Base-by-base conservation (phyloP, 2,329 filamentous ascomycete species). In the Plectosphaerella plurivora region DNA sequence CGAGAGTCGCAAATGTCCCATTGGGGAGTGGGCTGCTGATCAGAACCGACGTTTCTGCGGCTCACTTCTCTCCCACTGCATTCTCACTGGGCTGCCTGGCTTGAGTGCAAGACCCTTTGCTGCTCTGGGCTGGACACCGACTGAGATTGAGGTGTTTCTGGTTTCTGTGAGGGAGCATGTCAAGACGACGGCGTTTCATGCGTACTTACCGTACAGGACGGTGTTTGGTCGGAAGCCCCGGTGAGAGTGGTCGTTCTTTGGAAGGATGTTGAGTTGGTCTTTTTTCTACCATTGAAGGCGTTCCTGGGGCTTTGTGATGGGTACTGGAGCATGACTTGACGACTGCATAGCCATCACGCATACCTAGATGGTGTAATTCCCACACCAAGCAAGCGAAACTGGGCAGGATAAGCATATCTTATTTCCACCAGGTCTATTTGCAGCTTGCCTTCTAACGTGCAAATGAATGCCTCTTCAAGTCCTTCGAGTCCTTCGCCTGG, bases 21-120 rank as follows among this genome's bases (percentile, higher is more conserved):
- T 79, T 2, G 78, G 78, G 15, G 63, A 70, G 3, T 81, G 78
- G 78, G 59, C 65, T 24, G 66, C 71, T 4, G 67, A 76, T 18
- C 68, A 72, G 46, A 67, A 73, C 36, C 39, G 56, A 41, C 53
- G 57, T 9, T 49, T 56, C 41, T 77, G 73, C 55, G 77, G 77
- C 2, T 64, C 74, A 33, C 68, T 78, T 22, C 59, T 78, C 53
- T 65, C 73, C 35, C 73, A 75, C 24, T 69, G 70, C 4, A 62
- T 72, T 50, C 64, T 72, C 59, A 67, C 68, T 61, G 71, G 71
- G 2, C 63, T 75, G 24, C 60, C 68, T 25, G 73, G 72, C 2
- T 55, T 75, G 9, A 60, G 69, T 9, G 63, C 68, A 45, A 62
- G 65, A 22, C 69, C 73, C 1, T 67, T 75, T 48, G 66, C 67